Base-by-base conservation (phyloP, 352 stramenopile species). In the Pythium guiyangense region DNA sequence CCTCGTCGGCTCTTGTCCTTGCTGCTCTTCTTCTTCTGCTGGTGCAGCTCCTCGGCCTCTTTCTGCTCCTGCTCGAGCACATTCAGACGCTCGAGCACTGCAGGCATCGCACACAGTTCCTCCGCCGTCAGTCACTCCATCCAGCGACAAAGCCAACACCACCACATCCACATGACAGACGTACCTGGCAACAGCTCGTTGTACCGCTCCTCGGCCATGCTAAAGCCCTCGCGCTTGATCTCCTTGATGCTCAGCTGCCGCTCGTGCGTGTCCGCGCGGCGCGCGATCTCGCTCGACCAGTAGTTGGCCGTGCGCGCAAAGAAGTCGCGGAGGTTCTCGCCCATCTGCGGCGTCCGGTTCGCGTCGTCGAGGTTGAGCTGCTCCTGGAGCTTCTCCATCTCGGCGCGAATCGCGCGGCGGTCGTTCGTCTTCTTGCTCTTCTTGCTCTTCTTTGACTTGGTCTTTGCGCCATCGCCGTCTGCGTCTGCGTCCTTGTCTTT, bases 381-480 rank as follows among this genome's bases (percentile, higher is more conserved):
- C 40, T 90, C 77, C 63, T 92, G 83, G 2, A 96, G 64, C 54
- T 90, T 86, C 55, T 93, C 84, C 66, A 93, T 94, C 63, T 94
- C 84, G 18, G 70, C 73, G 12, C 84, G 84, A 52, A 93, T 75
- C 10, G 79, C 67, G 27, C 77, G 74, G 12, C 80, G 81, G 64
- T 88, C 75, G 44, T 70, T 91, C 42, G 71, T 73, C 49, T 77
- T 89, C 64, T 77, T 88, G 27, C 71, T 67, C 55, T 80, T 79
- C 9, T 55, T 75, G 56, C 84, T 86, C 51, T 79, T 80, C 56
- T 79, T 82, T 54, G 84, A 85, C 22, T 84, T 71, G 66, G 60
- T 40, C 3, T 35, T 50, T 8, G 69, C 61, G 53, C 54, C 51
- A 22, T 29, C 15, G 1, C 64, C 63, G 17, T 57, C 58, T 6